Evolutionary conservation across 768 basidiomycete species (phyloP).

Genomic region (Udeniomyces megalosporus): DNA sequence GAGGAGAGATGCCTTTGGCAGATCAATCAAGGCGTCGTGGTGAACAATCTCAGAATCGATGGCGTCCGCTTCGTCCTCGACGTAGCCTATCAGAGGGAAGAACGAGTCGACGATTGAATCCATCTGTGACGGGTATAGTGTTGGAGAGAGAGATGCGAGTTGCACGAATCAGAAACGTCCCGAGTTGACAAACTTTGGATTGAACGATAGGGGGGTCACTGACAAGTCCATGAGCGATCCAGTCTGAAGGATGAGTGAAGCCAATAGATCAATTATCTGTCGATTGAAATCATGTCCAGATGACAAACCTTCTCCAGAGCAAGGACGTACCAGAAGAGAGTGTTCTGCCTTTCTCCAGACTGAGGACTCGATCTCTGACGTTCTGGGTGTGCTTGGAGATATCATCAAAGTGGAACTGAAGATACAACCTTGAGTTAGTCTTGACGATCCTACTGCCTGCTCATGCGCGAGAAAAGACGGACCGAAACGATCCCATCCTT

Average conservation of each 20-base stretch:
- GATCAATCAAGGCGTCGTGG: conserved; percentile 17
- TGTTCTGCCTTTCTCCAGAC: conserved; percentile 44
- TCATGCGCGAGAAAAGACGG: conserved; percentile 17
- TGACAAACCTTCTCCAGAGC: neutral
- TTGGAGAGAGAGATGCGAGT: no score
- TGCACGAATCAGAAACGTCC: no score
- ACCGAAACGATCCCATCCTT: conserved; percentile 56
- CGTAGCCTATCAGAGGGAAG: conserved; percentile 64
- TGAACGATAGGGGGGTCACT: neutral
- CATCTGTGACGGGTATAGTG: conserved; percentile 32
- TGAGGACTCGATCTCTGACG: conserved; percentile 52
- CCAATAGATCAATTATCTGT: neutral
- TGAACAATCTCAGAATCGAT: conserved; percentile 53
- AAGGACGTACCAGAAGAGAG: conserved; percentile 51
- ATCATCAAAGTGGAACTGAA: conserved; percentile 77
- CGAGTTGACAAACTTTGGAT: neutral
- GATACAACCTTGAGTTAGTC: neutral
- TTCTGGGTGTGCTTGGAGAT: conserved; percentile 70
- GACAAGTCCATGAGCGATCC: conserved; percentile 73
- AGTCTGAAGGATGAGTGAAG: conserved; percentile 39
- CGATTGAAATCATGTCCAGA: neutral
- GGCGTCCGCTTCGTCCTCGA: conserved; percentile 61
- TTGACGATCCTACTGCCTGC: neutral
- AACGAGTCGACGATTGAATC: conserved; percentile 91
- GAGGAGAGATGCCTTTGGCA: neutral